Base-by-base conservation (phyloP, 768 basidiomycete species). In the Leucosporidium yakuticum region DNA sequence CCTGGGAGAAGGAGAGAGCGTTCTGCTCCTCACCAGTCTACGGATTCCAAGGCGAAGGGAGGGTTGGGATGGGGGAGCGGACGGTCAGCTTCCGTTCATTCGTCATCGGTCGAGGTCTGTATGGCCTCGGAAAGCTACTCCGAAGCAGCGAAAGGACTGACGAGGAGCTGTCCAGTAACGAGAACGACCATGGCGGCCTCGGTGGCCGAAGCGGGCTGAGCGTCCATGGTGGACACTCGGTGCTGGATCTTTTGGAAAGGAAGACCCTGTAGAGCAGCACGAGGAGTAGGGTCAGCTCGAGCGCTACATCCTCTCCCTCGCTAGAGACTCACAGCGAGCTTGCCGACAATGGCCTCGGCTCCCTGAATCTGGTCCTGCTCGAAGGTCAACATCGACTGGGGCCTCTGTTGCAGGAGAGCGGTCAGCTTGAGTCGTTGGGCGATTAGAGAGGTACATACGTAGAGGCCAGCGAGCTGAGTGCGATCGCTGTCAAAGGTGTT, bases 1-100 rank as follows among this genome's bases (percentile, higher is more conserved):
- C 82, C 80, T 99, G 96, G 72, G 87, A 90, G 82, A 90, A 99
- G 75, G 85, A 86, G 65, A 99, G 81, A n/a, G 90, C 86, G 73
- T 89, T 89, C 65, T 79, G 53, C 70, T 82, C 83, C 69, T 89
- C 90, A 74, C 97, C 94, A 72, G 98, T 86, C 58, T 68, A n/a
- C n/a, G n/a, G n/a, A n/a, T n/a, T n/a, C n/a, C n/a, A n/a, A n/a
- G 57, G 44, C 32, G 25, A 39, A 39, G 4, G 14, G 8, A 61
- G 67, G 68, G 50, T 56, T n/a, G n/a, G n/a, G n/a, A n/a, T n/a
- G n/a, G 56, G 67, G 25, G 23, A 60, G 60, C 53, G 36, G 32
- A 32, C 60, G 2, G 44, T 53, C 49, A 60, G 59, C 44, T 21
- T n/a, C 39, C 3, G 6, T 19, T 9, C 5, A 23, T 17, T 2